phyloP scores from a whole-genome alignment of 2,329 filamentous ascomycete species.

The Aspergillus fructus region DNA sequence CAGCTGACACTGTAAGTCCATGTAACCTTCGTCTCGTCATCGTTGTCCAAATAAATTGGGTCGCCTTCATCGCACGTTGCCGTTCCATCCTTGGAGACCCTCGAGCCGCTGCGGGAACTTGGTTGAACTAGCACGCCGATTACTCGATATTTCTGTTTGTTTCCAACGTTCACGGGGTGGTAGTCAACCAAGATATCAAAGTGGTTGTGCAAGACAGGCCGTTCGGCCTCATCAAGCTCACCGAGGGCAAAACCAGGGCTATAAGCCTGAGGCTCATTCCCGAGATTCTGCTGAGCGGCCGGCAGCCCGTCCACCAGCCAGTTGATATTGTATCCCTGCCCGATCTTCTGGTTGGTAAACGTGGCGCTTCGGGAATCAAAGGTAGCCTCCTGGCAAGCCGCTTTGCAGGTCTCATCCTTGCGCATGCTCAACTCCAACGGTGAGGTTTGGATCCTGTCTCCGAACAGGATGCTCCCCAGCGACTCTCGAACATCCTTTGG shows the following conservation, averaged over 20 bases:
- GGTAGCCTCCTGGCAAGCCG: slow-evolving; percentile 68
- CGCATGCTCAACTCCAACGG: slow-evolving; percentile 87
- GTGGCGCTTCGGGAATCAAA: slow-evolving; percentile 65
- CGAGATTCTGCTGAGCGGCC: slow-evolving; percentile 78
- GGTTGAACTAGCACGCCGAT: slow-evolving; percentile 91
- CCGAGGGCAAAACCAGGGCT: slow-evolving; percentile 88
- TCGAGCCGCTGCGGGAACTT: slow-evolving; percentile 63
- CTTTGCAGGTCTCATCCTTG: slow-evolving; percentile 82
- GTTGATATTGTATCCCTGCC: slow-evolving; percentile 85
- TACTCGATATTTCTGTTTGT: slow-evolving; percentile 70
- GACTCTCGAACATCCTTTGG: slow-evolving; percentile 82
- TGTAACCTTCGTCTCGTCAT: slow-evolving; percentile 64
- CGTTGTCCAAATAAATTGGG: slow-evolving; percentile 65
- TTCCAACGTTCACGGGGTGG: slow-evolving; percentile 65
- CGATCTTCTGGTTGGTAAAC: slow-evolving; percentile 81
- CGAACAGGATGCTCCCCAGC: slow-evolving; percentile 93
- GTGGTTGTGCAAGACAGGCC: slow-evolving; percentile 80
- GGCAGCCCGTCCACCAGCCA: slow-evolving; percentile 95
- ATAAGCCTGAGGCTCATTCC: slow-evolving; percentile 80
- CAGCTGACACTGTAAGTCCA: slow-evolving; percentile 95
- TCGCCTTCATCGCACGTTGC: slow-evolving; percentile 64
- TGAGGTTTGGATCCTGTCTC: slow-evolving; percentile 95
- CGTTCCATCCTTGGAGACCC: slow-evolving; percentile 49
- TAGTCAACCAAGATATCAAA: slow-evolving; percentile 94
- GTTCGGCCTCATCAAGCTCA: slow-evolving; percentile 50